A percentile compares a stretch with the other conserved stretches of the same genome.
Evolutionary conservation across 345 rosid species (phyloP).

Genomic region (Camelina laxa): DNA sequence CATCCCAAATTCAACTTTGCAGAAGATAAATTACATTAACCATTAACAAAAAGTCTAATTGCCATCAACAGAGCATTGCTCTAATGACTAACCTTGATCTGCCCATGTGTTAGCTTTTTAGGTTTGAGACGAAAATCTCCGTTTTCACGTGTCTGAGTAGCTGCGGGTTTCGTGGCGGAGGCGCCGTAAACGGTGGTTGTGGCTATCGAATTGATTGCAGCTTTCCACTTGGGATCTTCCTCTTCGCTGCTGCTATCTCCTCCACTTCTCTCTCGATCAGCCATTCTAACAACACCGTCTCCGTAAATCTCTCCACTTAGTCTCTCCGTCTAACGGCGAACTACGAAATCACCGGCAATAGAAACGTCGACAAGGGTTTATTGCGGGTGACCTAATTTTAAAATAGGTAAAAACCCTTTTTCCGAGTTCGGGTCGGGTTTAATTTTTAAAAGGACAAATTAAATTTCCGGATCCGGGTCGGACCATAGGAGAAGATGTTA

Average conservation of each 20-base stretch:
- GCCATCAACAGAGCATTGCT: background rate
- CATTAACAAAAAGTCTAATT: constrained; percentile 9
- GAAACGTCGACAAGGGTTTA: constrained; percentile 30
- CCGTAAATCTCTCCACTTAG: background rate
- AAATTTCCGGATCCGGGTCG: too few species aligned
- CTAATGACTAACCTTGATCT: constrained; percentile 61
- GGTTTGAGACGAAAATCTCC: constrained; percentile 46
- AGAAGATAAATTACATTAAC: background rate
- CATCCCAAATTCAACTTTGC: background rate
- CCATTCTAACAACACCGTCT: constrained; percentile 32
- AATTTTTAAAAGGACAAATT: background rate
- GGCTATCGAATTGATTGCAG: constrained; percentile 72
- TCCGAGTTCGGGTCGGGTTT: constrained; percentile 17
- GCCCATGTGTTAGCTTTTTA: constrained; percentile 72
- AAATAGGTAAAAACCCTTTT: background rate
- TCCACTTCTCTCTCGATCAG: constrained; percentile 35
- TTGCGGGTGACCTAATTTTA: constrained; percentile 21
- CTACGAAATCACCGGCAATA: background rate
- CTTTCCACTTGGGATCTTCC: constrained; percentile 77
- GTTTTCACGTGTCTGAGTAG: constrained; percentile 36
- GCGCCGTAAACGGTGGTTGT: constrained; percentile 57
- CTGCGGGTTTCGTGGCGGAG: constrained; percentile 37
- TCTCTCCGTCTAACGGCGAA: background rate
- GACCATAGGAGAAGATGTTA: too few species aligned
- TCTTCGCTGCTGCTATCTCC: constrained; percentile 63